Base-by-base conservation (phyloP, 345 rosid species). In the Ceriops decandra region DNA sequence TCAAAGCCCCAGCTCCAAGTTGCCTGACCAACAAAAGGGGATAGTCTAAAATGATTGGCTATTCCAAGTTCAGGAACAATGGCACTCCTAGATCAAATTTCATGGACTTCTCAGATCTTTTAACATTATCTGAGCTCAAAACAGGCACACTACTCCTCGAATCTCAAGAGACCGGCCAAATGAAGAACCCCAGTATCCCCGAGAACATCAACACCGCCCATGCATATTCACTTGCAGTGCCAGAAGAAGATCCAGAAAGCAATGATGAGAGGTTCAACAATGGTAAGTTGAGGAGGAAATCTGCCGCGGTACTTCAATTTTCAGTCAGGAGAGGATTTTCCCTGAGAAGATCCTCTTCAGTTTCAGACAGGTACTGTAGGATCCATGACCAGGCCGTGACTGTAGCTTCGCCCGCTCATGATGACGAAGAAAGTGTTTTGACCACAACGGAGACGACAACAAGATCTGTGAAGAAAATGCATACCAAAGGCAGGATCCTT, bases 311-410 rank as follows among this genome's bases (percentile, higher is more conserved):
- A 19, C 67, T 79, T 72, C 85, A 77, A 33, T 74, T 85, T 49
- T 77, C 87, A 1, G 80, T 85, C 32, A 84, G 79, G 71, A 80
- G 82, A 49, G 92, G 85, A 17, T 79, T 91, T 71, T 86, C 98
- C 58, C 81, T 86, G 88, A 82, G 82, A 70, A 86, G 96, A 82
- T 91, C 96, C 58, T 81, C 91, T 0, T 93, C 98, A 13, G 92
- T 89, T 15, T 83, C 91, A 4, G 96, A 89, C 54, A 87, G 93
- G 64, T 87, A 93, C 57, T 72, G 88, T 30, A 83, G 98, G 79
- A 87, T 93, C 81, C 89, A 89, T 68, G 88, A 84, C 77, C 93
- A 85, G 76, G 72, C 93, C 68, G 75, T 75, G 59, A 75, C 86
- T 52, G 61, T 80, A 60, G 62, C 81, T 38, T 78, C 87, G n/a